These are phyloP conservation scores for Lenwebbia sp. DNA, from an alignment of 345 rosid species.

Conservation along the genomic window DNA sequence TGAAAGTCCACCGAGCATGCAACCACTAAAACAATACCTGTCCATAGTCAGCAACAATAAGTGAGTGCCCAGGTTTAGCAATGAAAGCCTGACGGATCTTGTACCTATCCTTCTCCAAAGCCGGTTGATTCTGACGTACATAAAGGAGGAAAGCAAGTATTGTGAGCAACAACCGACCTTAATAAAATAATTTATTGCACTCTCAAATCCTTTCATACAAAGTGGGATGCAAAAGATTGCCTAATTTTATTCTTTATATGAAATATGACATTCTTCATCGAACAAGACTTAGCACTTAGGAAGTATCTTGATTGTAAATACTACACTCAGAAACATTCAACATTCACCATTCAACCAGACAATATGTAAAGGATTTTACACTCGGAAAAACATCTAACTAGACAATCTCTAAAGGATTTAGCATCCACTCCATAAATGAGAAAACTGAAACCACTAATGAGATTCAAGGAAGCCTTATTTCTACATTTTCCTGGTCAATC, in stretches of 20 bases:
- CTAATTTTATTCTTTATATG: neutral
- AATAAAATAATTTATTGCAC: neutral
- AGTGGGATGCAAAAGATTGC: neutral
- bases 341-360: neutral
- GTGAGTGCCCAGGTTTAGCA: slow-evolving; percentile 90
- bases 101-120: slow-evolving; percentile 96
- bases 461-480: neutral
- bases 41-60: slow-evolving; percentile 95
- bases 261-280: neutral
- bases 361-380: neutral
- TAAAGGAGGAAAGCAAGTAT: neutral
- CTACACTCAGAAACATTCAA: neutral
- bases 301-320: neutral
- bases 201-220: neutral
- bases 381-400: neutral
- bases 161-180: neutral
- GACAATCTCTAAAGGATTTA: neutral
- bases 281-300: neutral
- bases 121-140: slow-evolving; percentile 80
- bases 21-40: slow-evolving; percentile 40
- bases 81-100: slow-evolving; percentile 95
- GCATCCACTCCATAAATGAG: neutral
- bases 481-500: neutral
- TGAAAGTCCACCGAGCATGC: neutral
- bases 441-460: neutral